Percentiles rank a stretch among this genome's conserved stretches.
These are phyloP conservation scores for Spiromastix sp. DNA, from an alignment of 2,329 filamentous ascomycete genomes.

Conservation along the genomic window DNA sequence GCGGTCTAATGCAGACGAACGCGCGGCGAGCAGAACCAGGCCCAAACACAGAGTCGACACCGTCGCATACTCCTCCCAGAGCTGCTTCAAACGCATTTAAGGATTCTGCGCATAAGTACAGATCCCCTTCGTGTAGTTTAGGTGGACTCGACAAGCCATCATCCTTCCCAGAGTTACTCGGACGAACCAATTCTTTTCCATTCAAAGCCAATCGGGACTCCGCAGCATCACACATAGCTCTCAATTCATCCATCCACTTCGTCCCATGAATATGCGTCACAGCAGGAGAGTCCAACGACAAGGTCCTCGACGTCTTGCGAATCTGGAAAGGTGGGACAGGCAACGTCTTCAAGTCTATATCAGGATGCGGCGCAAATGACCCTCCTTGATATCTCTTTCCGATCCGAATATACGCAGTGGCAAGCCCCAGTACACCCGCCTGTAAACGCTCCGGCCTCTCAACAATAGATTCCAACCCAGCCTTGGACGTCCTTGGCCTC, in stretches of 20 bases:
- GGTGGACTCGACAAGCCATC: slow-evolving; percentile 31
- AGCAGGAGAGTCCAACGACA: slow-evolving; percentile 62
- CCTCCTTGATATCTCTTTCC: slow-evolving; percentile 70
- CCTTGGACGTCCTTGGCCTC: slow-evolving; percentile 65
- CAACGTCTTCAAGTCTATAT: slow-evolving; percentile 44
- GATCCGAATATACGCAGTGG: slow-evolving; percentile 81
- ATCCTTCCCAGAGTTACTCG: slow-evolving; percentile 29
- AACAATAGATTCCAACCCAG: slow-evolving; percentile 67
- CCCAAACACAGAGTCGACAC: slow-evolving; percentile 73
- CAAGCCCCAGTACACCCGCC: slow-evolving; percentile 70
- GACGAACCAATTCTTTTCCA: slow-evolving; percentile 66
- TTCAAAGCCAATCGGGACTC: slow-evolving; percentile 66
- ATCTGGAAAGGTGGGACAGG: slow-evolving; percentile 70
- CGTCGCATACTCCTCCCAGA: slow-evolving; percentile 85
- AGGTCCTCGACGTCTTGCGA: slow-evolving; percentile 61
- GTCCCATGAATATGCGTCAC: slow-evolving; percentile 86
- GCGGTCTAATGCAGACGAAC: slow-evolving; percentile 86
- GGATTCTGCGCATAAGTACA: slow-evolving; percentile 84
- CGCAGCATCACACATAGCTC: slow-evolving; percentile 71
- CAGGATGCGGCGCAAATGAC: slow-evolving; percentile 55
- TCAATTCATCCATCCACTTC: slow-evolving; percentile 90
- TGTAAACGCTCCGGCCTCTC: slow-evolving; percentile 87
- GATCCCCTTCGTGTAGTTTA: slow-evolving; percentile 73
- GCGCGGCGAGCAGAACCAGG: slow-evolving; percentile 57
- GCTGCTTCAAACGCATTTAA: slow-evolving; percentile 81